These are phyloP conservation scores for Magnaporthiopsis rhizophila DNA, from an alignment of 2,329 filamentous ascomycete genomes.

Conservation along the genomic window DNA sequence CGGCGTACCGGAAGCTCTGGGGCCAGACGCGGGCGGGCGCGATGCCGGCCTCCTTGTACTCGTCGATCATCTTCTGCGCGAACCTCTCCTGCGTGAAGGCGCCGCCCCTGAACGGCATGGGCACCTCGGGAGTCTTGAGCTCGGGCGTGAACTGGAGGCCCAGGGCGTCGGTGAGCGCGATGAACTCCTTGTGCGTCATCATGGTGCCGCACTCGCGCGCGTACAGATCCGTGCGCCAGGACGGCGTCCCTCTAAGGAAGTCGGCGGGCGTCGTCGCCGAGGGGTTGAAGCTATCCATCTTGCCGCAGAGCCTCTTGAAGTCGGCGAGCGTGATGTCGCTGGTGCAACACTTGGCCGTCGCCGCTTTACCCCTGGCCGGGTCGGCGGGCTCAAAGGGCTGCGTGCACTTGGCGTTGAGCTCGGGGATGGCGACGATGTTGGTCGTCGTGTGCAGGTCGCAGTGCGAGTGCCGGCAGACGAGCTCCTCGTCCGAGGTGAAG, in stretches of 20 bases:
- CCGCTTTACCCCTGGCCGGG: conserved; percentile 34
- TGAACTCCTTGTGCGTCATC: conserved; percentile 11
- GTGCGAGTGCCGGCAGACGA: conserved; percentile 61
- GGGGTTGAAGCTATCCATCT: conserved; percentile 59
- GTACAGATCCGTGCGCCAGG: conserved; percentile 60
- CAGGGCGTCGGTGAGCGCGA: conserved; percentile 9
- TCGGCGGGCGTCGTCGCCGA: conserved; percentile 48
- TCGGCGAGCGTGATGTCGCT: conserved; percentile 61
- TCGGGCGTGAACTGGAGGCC: conserved; percentile 12
- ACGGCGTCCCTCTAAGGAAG: conserved; percentile 50
- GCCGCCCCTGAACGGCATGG: conserved; percentile 56
- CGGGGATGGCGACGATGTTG: conserved; percentile 54
- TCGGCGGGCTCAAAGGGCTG: conserved; percentile 49
- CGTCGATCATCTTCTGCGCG: conserved; percentile 56
- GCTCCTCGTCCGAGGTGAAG: conserved; percentile 55
- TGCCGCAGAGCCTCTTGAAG: conserved; percentile 59
- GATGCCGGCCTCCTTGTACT: conserved; percentile 46
- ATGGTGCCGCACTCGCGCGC: conserved; percentile 22
- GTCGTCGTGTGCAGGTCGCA: conserved; percentile 64
- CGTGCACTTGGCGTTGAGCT: conserved; percentile 57
- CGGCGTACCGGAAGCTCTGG: conserved; percentile 58
- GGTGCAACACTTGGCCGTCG: conserved; percentile 61
- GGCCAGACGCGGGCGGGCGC: conserved; percentile 46
- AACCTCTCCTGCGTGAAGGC: conserved; percentile 59
- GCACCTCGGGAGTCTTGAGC: conserved; percentile 36